phyloP scores from a whole-genome alignment of 2,329 filamentous ascomycete species.

The Ceratocystis cubensis region DNA sequence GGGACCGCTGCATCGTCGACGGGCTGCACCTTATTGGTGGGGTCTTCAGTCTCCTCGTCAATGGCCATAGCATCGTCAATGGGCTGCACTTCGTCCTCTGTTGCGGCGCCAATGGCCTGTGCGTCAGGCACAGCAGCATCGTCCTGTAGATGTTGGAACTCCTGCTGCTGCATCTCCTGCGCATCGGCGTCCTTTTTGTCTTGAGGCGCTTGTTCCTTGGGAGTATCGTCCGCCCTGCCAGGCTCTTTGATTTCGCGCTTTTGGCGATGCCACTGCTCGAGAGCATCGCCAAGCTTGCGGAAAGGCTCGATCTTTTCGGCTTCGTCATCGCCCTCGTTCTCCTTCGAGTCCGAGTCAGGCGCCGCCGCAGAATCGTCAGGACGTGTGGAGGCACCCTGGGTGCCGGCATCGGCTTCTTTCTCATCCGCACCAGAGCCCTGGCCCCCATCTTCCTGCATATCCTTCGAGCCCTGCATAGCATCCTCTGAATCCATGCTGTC shows the following conservation, averaged over 20 bases:
- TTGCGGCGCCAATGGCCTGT: conserved; percentile 80
- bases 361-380: conserved; percentile 35
- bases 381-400: conserved; percentile 44
- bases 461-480: conserved; percentile 45
- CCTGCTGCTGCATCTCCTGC: conserved; percentile 57
- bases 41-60: conserved; percentile 52
- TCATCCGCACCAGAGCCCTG: conserved; percentile 53
- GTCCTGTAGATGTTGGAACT: conserved; percentile 86
- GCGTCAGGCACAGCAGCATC: conserved; percentile 72
- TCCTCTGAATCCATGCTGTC: conserved; percentile 51
- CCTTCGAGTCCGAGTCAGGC: conserved; percentile 33
- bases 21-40: conserved; percentile 38
- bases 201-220: conserved; percentile 40
- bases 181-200: conserved; percentile 28
- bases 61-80: conserved; percentile 84
- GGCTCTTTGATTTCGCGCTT: conserved; percentile 63
- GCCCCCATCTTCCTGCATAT: conserved; percentile 54
- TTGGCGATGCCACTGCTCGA: conserved; percentile 86
- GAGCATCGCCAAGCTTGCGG: conserved; percentile 83
- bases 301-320: conserved; percentile 54
- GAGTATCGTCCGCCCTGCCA: conserved; percentile 27
- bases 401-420: conserved; percentile 49
- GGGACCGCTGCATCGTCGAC: conserved; percentile 39
- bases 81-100: conserved; percentile 72
- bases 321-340: conserved; percentile 36